Evolutionary conservation across 1,284 basidiomycete genomes (phyloP), one percentile per base, ranked within the genome.

Genomic region (Mycena citricolor): DNA sequence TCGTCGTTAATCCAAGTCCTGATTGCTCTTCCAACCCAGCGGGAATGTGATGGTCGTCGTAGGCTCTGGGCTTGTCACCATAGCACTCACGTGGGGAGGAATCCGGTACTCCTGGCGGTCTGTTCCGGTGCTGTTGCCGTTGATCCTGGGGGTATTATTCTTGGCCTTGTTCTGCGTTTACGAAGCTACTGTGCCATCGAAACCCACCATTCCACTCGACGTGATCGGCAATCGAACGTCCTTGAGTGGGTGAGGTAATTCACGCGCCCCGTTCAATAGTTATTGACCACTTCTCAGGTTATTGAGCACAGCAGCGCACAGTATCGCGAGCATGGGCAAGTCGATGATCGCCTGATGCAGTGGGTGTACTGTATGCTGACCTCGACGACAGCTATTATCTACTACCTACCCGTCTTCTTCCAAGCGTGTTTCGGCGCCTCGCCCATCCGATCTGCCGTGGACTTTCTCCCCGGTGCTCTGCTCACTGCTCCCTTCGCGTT

Each of bases 1-100:
- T n/a, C n/a, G n/a, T n/a, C n/a, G 22, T 41, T 4, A 2, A n/a
- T 20, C 16, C 3, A 19, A 19, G 14, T 8, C n/a, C 23, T 39
- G 7, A 29, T 17, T 32, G n/a, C 8, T 39, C 11, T 21, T 5
- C 29, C 16, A 28, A 5, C 6, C 10, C n/a, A 73, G 71, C 8
- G 71, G 70, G 1, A 68, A 67, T 41, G 8, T 58, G 1, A 43
- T 73, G 21, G 51, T 71, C n/a, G 61, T 69, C 8, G 50, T 48
- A 0, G 54, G 61, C 20, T 59, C 68, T 1, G 59, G 58, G 3
- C 48, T 59, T 1, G 38, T 54, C 6, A 51, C 61, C 4, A 46
- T 70, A 12, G 68, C 51, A 0, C 48, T 72, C 2, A 68, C 67
- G 0, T 70, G 65, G 63, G 69, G 61, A 6, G 69, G 70, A 7